These are phyloP conservation scores for Penicillium sp. DNA, from an alignment of 2,329 filamentous ascomycete species.

Conservation along the genomic window DNA sequence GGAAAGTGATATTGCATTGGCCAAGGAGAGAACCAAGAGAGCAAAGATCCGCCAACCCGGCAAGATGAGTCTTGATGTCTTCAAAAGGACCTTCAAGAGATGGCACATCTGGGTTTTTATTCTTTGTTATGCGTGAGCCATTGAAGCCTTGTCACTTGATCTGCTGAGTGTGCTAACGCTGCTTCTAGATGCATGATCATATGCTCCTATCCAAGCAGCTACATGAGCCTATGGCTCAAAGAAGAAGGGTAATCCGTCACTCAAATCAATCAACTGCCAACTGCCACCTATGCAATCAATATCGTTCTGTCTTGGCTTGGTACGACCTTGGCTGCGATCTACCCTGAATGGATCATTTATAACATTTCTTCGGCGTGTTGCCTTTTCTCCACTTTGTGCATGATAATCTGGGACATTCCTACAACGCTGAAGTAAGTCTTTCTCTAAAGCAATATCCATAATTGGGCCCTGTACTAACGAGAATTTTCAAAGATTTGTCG, in stretches of 20 bases:
- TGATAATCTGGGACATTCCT: slow-evolving; percentile 53
- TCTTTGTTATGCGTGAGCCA: slow-evolving; percentile 49
- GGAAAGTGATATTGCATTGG: slow-evolving; percentile 37
- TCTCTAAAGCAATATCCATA: neutral
- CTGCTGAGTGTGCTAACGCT: neutral
- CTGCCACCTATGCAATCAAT: slow-evolving; percentile 49
- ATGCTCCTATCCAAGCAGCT: slow-evolving; percentile 46
- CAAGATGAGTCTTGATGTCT: slow-evolving; percentile 45
- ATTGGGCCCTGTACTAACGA: neutral
- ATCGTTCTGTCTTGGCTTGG: slow-evolving; percentile 52
- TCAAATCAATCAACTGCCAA: slow-evolving; percentile 53
- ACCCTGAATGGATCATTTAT: slow-evolving; percentile 52
- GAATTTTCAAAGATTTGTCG: slow-evolving; percentile 34
- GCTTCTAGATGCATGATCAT: slow-evolving; percentile 44
- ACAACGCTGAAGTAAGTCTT: slow-evolving; percentile 45
- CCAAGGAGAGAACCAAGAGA: slow-evolving; percentile 31
- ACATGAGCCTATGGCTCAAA: slow-evolving; percentile 57
- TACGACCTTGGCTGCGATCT: slow-evolving; percentile 52
- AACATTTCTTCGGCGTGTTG: slow-evolving; percentile 43
- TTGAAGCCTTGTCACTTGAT: neutral
- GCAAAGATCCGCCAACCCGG: slow-evolving; percentile 38
- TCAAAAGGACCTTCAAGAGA: slow-evolving; percentile 47
- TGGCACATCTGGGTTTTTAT: slow-evolving; percentile 56
- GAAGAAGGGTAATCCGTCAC: slow-evolving; percentile 49
- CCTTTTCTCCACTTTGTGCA: slow-evolving; percentile 48